Evolutionary conservation across 2,329 filamentous ascomycete species (phyloP).

Genomic region (Gremmenia infestans): DNA sequence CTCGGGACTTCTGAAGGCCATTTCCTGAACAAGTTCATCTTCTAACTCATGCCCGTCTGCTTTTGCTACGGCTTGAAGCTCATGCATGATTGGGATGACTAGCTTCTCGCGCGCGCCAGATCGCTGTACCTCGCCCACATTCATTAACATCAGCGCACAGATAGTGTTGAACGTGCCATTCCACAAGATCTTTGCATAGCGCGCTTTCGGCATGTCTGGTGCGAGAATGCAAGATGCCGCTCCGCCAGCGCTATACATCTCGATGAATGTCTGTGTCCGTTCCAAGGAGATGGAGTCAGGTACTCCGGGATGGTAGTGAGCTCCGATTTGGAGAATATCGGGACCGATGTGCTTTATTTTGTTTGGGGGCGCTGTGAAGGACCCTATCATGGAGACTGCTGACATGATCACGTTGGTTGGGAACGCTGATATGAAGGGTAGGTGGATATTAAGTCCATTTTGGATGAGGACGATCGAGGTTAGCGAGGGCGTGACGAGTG

Average conservation of each 20-base stretch:
- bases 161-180: constrained; percentile 22
- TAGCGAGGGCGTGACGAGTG: constrained; percentile 15
- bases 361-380: constrained; percentile 9
- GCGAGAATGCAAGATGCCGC: constrained; percentile 13
- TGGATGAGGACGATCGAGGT: constrained; percentile 22
- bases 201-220: constrained; percentile 18
- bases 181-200: constrained; percentile 20
- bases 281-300: constrained; percentile 13
- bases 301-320: constrained; percentile 16
- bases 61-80: constrained; percentile 21
- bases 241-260: constrained; percentile 16
- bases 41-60: constrained; percentile 20
- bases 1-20: constrained; percentile 9
- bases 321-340: constrained; percentile 17
- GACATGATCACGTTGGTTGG: constrained; percentile 18
- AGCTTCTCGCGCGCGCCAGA: constrained; percentile 23
- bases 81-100: constrained; percentile 25
- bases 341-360: constrained; percentile 15
- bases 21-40: constrained; percentile 13
- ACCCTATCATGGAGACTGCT: constrained; percentile 20
- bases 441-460: constrained; percentile 22
- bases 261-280: constrained; percentile 15
- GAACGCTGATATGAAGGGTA: constrained; percentile 16
- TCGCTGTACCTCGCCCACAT: constrained; percentile 14
- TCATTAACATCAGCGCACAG: constrained; percentile 18